Percentiles rank a stretch among this genome's conserved stretches.
Evolutionary conservation across 257 asterid species (phyloP).

Genomic region (Eustoma russellianum): DNA sequence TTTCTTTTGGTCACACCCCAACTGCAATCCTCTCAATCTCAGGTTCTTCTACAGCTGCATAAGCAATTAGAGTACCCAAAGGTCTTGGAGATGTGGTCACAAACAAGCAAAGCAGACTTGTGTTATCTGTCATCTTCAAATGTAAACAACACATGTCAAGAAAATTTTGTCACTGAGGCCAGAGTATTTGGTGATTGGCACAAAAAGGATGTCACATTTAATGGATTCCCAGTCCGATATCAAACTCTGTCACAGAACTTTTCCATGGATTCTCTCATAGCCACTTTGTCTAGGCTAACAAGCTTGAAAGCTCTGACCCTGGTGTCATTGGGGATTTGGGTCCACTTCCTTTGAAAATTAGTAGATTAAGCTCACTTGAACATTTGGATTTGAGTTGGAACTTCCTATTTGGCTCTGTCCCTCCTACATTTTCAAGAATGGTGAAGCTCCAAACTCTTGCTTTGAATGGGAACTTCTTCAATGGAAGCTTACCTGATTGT

Average conservation of each 20-base stretch:
- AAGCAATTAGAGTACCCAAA: conserved; percentile 63
- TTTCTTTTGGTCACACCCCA: conserved; percentile 32
- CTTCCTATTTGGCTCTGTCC: conserved; percentile 38
- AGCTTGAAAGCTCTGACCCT: conserved; percentile 35
- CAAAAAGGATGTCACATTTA: conserved; percentile 16
- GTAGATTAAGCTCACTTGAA: conserved; percentile 38
- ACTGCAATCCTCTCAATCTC: conserved; percentile 48
- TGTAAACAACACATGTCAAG: conserved; percentile 42
- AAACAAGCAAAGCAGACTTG: conserved; percentile 25
- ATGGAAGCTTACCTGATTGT: conserved; percentile 46
- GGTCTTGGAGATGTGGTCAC: conserved; percentile 34
- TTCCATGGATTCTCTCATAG: conserved; percentile 56
- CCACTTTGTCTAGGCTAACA: conserved; percentile 52
- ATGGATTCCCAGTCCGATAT: conserved; percentile 31
- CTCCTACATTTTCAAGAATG: conserved; percentile 42
- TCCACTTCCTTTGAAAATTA: conserved; percentile 42
- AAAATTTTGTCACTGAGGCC: conserved; percentile 34
- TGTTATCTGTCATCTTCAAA: conserved; percentile 40
- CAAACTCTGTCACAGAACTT: conserved; percentile 40
- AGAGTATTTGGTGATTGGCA: conserved; percentile 37
- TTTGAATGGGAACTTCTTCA: conserved; percentile 53
- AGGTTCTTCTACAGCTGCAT: conserved; percentile 49
- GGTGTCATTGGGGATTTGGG: conserved; percentile 66
- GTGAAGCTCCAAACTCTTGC: conserved; percentile 29
- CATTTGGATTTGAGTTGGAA: conserved; percentile 60